Conservation (phyloP, 148 eudicot genomes). For the Camellia lanceoleosa region DNA sequence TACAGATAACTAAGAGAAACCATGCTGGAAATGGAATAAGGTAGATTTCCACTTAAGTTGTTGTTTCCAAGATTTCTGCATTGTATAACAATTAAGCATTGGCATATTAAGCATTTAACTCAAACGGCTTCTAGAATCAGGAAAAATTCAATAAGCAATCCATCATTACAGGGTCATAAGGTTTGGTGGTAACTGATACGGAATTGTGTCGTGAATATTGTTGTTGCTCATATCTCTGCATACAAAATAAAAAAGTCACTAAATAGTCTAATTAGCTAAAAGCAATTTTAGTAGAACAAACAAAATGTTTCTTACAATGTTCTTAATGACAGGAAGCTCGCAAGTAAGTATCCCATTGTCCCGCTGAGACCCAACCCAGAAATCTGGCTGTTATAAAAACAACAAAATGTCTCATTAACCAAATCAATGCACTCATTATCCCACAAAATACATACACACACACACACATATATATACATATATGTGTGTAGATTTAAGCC, state of each 20-base stretch:
- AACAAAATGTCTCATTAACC: conserved; percentile 19
- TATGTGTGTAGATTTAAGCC: not conserved
- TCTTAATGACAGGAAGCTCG: conserved; percentile 52
- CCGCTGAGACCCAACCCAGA: conserved; percentile 80
- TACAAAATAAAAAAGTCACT: conserved; percentile 7
- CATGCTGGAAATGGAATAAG: conserved; percentile 72
- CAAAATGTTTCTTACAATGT: conserved; percentile 51
- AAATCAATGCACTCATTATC: conserved; percentile 1
- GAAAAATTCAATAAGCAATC: conserved; percentile 7
- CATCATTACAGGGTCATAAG: conserved; percentile 67
- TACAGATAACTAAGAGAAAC: conserved; percentile 64
- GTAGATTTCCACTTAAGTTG: conserved; percentile 73
- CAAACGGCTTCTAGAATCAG: not conserved
- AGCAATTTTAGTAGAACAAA: not conserved
- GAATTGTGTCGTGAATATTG: conserved; percentile 72
- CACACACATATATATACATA: not conserved
- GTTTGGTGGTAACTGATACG: conserved; percentile 87
- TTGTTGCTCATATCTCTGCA: conserved; percentile 87
- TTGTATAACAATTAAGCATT: conserved; percentile 7
- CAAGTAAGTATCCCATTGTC: conserved; percentile 81
- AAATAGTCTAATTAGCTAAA: conserved; percentile 1
- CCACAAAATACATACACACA: not conserved
- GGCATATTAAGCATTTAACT: conserved; percentile 4
- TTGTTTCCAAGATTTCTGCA: conserved; percentile 85
- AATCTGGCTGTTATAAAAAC: conserved; percentile 52